These are phyloP conservation scores for Pulveroboletus ravenelii DNA, from an alignment of 768 basidiomycete genomes.

Conservation along the genomic window DNA sequence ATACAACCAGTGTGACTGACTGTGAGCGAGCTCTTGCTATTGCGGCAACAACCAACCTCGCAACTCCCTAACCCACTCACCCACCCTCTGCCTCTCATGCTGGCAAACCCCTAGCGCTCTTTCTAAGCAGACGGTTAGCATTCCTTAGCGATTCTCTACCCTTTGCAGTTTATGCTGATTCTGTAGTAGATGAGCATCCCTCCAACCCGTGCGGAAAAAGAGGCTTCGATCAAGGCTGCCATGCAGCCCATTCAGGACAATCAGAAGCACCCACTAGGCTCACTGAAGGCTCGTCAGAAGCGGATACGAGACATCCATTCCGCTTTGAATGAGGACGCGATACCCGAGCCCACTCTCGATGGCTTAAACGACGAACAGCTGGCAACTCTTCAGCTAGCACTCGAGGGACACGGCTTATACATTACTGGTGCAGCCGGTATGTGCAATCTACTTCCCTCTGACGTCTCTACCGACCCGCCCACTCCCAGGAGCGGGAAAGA, in stretches of 20 bases:
- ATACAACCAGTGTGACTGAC: too few relatives aligned
- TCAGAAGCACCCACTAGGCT: neutral
- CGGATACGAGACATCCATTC: neutral
- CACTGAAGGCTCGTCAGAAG: neutral
- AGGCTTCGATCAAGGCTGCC: neutral
- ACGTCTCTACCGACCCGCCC: neutral
- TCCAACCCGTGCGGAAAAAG: neutral
- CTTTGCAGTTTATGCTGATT: neutral
- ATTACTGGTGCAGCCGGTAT: neutral
- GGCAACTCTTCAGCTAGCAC: neutral
- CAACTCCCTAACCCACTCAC: too few relatives aligned
- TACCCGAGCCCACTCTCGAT: neutral
- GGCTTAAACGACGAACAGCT: neutral
- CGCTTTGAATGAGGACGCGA: neutral
- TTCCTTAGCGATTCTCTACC: too few relatives aligned
- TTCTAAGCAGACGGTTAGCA: too few relatives aligned
- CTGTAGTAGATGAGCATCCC: neutral
- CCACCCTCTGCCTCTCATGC: too few relatives aligned
- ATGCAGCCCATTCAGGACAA: neutral
- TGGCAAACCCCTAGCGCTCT: too few relatives aligned
- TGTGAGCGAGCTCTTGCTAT: too few relatives aligned
- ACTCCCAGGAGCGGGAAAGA: neutral
- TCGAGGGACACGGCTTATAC: neutral
- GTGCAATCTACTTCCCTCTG: neutral
- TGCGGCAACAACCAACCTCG: too few relatives aligned